phyloP scores from a whole-genome alignment of 139 green algal species.

The Picochlorum sp. region DNA sequence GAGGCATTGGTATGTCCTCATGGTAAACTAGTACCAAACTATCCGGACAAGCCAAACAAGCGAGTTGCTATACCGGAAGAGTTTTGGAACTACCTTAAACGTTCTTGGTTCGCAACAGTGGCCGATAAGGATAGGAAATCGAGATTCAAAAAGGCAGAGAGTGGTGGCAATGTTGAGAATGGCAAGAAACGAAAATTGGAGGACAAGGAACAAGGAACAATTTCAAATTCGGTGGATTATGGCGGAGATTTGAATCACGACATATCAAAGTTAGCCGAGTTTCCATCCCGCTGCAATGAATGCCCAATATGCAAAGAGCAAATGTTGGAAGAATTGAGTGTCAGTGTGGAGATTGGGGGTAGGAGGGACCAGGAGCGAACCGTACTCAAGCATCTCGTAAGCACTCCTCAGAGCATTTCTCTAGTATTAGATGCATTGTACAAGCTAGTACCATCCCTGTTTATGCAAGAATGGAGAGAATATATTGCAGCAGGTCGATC shows the following conservation, averaged over 20 bases:
- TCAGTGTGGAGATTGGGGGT: constrained; percentile 16
- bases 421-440: constrained; percentile 38
- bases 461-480: constrained; percentile 39
- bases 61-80: constrained; percentile 30
- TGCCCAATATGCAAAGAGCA: constrained; percentile 20
- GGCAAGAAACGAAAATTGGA: constrained; percentile 2
- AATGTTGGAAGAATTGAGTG: constrained; percentile 5
- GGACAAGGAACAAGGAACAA: not conserved
- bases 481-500: constrained; percentile 18
- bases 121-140: constrained; percentile 19
- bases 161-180: not conserved
- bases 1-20: constrained; percentile 48
- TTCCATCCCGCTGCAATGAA: constrained; percentile 13
- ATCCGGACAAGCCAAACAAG: constrained; percentile 12
- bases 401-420: constrained; percentile 1
- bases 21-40: constrained; percentile 38
- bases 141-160: not conserved
- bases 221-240: not conserved
- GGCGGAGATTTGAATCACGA: not conserved
- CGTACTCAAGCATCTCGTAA: constrained; percentile 30
- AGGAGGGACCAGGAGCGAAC: constrained; percentile 27
- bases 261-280: constrained; percentile 1
- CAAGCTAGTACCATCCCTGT: constrained; percentile 45
- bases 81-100: constrained; percentile 36
- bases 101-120: constrained; percentile 24